These are phyloP conservation scores for Rhodamnia argentea DNA, from an alignment of 345 rosid species.

Conservation along the genomic window DNA sequence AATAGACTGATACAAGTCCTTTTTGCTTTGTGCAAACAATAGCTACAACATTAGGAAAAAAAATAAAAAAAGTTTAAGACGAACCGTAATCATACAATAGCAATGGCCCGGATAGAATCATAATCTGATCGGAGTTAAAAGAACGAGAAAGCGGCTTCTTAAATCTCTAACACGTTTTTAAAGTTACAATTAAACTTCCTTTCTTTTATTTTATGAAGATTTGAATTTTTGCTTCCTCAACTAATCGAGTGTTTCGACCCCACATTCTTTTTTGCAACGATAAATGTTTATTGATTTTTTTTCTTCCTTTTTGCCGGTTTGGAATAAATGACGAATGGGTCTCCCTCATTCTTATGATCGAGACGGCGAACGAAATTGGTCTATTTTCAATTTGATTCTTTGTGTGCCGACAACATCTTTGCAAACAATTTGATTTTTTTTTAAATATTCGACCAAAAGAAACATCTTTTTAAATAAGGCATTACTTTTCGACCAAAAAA, in stretches of 20 bases:
- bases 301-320: background rate
- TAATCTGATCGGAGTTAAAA: too few species aligned
- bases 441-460: too few species aligned
- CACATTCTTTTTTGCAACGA: too few species aligned
- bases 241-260: too few species aligned
- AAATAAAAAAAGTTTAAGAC: background rate
- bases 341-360: background rate
- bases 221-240: background rate
- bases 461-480: background rate
- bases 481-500: background rate
- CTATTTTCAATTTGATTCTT: background rate
- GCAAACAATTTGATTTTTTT: too few species aligned
- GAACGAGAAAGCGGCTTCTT: background rate
- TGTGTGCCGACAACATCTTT: background rate
- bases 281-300: background rate
- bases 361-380: background rate
- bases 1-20: background rate
- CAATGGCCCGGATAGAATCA: background rate
- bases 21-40: background rate
- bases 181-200: background rate
- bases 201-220: rapidly evolving
- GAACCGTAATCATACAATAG: background rate
- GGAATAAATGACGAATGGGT: background rate
- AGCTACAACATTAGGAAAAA: too few species aligned
- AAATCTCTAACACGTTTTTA: background rate